These are phyloP conservation scores for Plectosphaerella cucumerina DNA, from an alignment of 2,329 filamentous ascomycete genomes.

Conservation along the genomic window DNA sequence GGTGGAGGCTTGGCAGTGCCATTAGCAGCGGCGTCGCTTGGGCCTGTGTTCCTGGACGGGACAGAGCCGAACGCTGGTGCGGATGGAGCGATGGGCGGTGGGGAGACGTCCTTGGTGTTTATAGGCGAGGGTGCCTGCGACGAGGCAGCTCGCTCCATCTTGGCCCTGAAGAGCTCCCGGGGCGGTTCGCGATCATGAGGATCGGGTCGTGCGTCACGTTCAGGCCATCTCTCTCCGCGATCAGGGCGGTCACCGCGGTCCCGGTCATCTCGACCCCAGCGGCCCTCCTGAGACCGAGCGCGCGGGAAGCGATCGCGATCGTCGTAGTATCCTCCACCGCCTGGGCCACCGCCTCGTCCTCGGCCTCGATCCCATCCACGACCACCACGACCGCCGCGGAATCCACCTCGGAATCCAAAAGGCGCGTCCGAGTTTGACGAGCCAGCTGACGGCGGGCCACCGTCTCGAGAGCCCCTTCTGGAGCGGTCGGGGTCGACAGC, in stretches of 20 bases:
- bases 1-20: conserved; percentile 44
- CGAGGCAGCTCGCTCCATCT: conserved; percentile 43
- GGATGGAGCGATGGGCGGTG: conserved; percentile 53
- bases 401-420: conserved; percentile 52
- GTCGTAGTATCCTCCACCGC: conserved; percentile 51
- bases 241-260: conserved; percentile 39
- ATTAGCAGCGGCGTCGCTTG: conserved; percentile 23
- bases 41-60: conserved; percentile 38
- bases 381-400: conserved; percentile 50
- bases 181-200: conserved; percentile 30
- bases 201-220: conserved; percentile 43
- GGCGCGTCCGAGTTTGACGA: conserved; percentile 66
- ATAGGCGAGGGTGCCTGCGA: conserved; percentile 40
- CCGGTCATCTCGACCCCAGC: conserved; percentile 52
- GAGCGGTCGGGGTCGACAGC: conserved; percentile 65
- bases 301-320: conserved; percentile 60
- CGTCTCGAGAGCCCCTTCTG: conserved; percentile 67
- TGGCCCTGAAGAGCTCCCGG: conserved; percentile 42
- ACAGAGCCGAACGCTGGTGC: conserved; percentile 55
- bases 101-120: conserved; percentile 48
- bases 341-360: conserved; percentile 44
- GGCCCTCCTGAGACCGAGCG: conserved; percentile 62
- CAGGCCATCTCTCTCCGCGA: conserved; percentile 35
- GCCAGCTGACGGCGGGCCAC: conserved; percentile 62
- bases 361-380: conserved; percentile 45